Evolutionary conservation across 768 basidiomycete genomes (phyloP), one percentile per base, ranked within the genome.

Genomic region (Hypsizygus marmoreus): DNA sequence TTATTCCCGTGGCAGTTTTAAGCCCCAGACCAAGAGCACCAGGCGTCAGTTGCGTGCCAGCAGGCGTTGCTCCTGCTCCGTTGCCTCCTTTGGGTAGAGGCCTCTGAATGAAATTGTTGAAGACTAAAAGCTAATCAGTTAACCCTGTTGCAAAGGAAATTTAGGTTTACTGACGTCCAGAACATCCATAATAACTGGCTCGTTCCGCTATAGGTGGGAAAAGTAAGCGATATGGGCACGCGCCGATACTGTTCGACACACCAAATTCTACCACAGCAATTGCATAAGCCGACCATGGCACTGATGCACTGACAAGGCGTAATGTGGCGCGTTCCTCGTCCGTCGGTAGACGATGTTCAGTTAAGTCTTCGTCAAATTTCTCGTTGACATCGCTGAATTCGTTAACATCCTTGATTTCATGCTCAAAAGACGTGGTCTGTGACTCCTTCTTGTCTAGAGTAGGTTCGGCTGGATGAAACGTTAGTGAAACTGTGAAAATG

Each of bases 21-120:
- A 61, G 46, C n/a, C 65, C 63, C 47, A 62, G 28, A 19, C 60
- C 62, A 16, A 65, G 41, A 9, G 64, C 64, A 13, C 64, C 61
- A 14, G 50, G 46, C 8, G 59, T 59, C 28, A 56, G 50, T 28
- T 60, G 51, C 0, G 56, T 57, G 2, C 63, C 63, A 3, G 37
- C 23, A 12, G 61, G 62, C 2, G 61, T 59, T 2, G 64, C 60
- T 2, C 61, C 64, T 14, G 64, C 54, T 4, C 61, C 65, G 22
- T 62, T 62, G 1, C 59, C 61, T n/a, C 59, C 59, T 12, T 24
- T 20, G 17, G 63, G 63, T 12, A 64, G 51, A n/a, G 56, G 57
- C 23, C 55, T 45, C 30, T 64, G 63, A 31, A 64, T 57, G 42
- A 59, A 66, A 45, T 66, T 66, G 44, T 50, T 42, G 52, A 62